These are phyloP conservation scores for Senna siamea DNA, from an alignment of 306 rosid genomes.

Conservation along the genomic window DNA sequence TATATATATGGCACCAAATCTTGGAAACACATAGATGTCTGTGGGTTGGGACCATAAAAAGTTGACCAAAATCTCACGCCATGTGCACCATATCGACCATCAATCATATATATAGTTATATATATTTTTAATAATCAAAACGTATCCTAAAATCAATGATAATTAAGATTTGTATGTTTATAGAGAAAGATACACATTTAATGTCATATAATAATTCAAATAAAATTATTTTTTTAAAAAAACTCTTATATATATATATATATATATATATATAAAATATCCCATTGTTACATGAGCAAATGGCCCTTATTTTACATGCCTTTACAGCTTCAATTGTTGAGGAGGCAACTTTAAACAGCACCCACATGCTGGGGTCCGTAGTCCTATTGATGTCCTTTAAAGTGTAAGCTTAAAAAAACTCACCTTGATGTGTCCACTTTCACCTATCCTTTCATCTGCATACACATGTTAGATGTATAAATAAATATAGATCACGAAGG, in stretches of 20 bases:
- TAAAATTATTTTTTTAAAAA: no score
- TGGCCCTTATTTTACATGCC: not conserved
- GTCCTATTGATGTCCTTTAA: not conserved
- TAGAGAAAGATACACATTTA: no score
- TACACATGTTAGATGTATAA: no score
- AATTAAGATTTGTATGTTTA: no score
- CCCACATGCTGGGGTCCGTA: constrained; percentile 24
- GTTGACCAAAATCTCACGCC: not conserved
- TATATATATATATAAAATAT: no score
- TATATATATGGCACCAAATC: no score
- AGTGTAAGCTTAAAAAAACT: not conserved
- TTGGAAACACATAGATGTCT: constrained; percentile 7
- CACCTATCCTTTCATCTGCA: not conserved
- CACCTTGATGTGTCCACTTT: not conserved
- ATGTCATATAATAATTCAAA: no score
- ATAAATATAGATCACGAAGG: no score
- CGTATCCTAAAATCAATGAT: not conserved
- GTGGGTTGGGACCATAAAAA: constrained; percentile 8
- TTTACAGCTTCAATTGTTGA: constrained; percentile 3
- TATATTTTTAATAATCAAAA: not conserved
- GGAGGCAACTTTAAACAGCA: constrained; percentile 8
- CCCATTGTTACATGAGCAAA: not conserved
- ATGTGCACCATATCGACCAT: constrained; percentile 24
- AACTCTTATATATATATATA: no score
- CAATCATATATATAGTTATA: not conserved